phyloP scores from a whole-genome alignment of 257 asterid genomes.

The Solanum piurae region DNA sequence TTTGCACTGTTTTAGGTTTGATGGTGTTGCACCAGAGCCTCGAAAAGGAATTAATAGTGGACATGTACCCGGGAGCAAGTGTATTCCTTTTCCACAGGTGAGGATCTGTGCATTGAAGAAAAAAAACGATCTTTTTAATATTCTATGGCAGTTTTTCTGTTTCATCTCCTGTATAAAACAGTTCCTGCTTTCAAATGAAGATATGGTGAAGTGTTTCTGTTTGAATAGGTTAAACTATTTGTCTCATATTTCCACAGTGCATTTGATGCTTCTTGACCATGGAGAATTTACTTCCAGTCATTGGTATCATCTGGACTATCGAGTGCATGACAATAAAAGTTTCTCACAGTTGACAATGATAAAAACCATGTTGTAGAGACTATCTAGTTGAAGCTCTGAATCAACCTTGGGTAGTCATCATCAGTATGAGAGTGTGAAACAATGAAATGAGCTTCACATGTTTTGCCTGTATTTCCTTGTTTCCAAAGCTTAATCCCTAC shows the following conservation, averaged over 20 bases:
- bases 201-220: not conserved
- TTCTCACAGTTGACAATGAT: not conserved
- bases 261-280: not conserved
- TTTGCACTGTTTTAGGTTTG: slow-evolving; percentile 41
- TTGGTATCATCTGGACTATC: not conserved
- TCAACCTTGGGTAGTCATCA: not conserved
- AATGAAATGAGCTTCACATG: not conserved
- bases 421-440: not conserved
- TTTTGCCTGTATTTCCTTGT: not conserved
- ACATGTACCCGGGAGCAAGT: slow-evolving; percentile 86
- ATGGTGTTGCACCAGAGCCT: slow-evolving; percentile 96
- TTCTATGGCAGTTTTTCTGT: not conserved
- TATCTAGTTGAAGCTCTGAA: not conserved
- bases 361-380: not conserved
- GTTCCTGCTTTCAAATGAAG: not conserved
- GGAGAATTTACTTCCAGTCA: not conserved
- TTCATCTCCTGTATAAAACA: not conserved
- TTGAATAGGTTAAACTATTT: not conserved
- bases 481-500: not conserved
- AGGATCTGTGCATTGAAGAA: not conserved
- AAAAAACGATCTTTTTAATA: not conserved
- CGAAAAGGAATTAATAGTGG: slow-evolving; percentile 90
- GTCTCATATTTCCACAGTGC: not conserved
- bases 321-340: not conserved
- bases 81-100: slow-evolving; percentile 91